phyloP scores from a whole-genome alignment of 306 rosid genomes.

The Leucaena leucocephala region DNA sequence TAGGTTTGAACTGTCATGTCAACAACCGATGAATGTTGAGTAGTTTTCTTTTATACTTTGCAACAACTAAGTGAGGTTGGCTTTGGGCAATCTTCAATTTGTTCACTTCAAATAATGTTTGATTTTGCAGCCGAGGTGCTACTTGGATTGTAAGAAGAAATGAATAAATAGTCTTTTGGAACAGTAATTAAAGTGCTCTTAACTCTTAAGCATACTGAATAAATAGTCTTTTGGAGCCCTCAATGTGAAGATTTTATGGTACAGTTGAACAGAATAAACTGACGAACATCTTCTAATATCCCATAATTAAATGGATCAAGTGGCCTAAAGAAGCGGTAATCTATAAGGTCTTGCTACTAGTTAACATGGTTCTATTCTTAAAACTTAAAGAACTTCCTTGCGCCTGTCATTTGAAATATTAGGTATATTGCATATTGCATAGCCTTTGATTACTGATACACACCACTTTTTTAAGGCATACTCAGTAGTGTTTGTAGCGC shows the following conservation, averaged over 20 bases:
- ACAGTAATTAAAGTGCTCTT: neutral
- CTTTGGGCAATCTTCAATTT: neutral
- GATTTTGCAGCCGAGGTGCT: neutral
- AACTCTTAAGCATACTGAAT: neutral
- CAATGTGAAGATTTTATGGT: neutral
- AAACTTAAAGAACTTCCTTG: slow-evolving; percentile 20
- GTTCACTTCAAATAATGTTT: neutral
- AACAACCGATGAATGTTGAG: neutral
- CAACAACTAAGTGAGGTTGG: neutral
- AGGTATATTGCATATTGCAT: neutral
- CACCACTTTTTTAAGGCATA: neutral
- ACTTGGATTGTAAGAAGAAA: neutral
- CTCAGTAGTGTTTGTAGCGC: neutral
- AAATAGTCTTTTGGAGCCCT: neutral
- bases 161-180: neutral
- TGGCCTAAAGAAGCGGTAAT: neutral
- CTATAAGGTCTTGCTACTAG: neutral
- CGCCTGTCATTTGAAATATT: neutral
- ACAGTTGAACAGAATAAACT: neutral
- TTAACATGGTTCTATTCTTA: slow-evolving; percentile 9
- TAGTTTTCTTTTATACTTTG: neutral
- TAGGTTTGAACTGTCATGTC: neutral
- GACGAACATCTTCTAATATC: neutral
- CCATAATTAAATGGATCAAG: neutral
- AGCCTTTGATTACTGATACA: neutral